Conservation (phyloP, 1,139 yeast species). For the Geotrichum klebahnii region DNA sequence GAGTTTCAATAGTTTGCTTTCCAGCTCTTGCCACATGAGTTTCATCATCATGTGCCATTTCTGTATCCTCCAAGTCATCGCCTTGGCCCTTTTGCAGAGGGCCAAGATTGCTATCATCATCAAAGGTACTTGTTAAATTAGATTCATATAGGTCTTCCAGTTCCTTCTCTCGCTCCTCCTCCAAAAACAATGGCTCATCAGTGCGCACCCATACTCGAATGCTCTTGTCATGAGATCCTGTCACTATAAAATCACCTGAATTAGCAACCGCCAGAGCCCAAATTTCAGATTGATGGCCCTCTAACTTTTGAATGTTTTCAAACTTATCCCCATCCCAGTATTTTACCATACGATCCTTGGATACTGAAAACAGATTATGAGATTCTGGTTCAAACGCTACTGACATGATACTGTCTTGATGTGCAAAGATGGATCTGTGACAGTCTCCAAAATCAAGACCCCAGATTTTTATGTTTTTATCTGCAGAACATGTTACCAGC, state of each 20-base stretch:
- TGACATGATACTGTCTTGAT: constrained; percentile 89
- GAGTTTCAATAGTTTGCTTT: constrained; percentile 82
- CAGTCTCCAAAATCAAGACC: constrained; percentile 98
- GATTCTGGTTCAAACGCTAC: constrained; percentile 78
- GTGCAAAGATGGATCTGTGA: constrained; percentile 93
- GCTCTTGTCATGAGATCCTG: constrained; percentile 93
- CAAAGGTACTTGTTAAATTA: constrained; percentile 66
- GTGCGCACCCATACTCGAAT: constrained; percentile 88
- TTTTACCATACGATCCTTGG: constrained; percentile 84
- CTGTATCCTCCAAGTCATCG: constrained; percentile 30
- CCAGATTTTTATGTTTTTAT: constrained; percentile 95
- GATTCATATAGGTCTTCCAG: constrained; percentile 86
- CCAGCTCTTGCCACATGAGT: constrained; percentile 64
- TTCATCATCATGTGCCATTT: constrained; percentile 42
- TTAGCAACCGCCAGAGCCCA: constrained; percentile 81
- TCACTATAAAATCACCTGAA: constrained; percentile 67
- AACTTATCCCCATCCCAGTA: constrained; percentile 99
- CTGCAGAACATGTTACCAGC: constrained; percentile 90
- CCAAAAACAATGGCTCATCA: constrained; percentile 88
- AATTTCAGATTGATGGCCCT: constrained; percentile 83
- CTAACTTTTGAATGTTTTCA: constrained; percentile 84
- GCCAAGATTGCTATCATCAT: constrained; percentile 46
- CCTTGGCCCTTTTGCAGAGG: constrained; percentile 19
- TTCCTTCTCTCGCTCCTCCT: constrained; percentile 94
- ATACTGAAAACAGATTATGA: constrained; percentile 84